These are phyloP conservation scores for Ambrosia trifida DNA, from an alignment of 129 eudicot genomes.

Conservation along the genomic window DNA sequence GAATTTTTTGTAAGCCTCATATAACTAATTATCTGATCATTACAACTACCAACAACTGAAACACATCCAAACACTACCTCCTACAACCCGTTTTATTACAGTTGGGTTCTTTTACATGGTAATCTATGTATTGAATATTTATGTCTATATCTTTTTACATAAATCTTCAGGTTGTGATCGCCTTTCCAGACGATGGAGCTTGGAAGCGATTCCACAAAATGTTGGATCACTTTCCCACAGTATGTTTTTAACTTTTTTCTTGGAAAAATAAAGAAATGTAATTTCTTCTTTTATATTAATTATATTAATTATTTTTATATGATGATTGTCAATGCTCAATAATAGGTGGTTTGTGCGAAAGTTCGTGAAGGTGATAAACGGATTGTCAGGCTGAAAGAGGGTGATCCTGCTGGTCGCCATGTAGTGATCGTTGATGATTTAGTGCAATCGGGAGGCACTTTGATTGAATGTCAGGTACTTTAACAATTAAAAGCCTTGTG, in stretches of 20 bases:
- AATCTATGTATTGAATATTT: neutral
- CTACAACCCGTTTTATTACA: neutral
- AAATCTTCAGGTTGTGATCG: slow-evolving; percentile 64
- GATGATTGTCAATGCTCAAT: neutral
- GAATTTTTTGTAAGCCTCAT: neutral
- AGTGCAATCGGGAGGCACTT: slow-evolving; percentile 92
- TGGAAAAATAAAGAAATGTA: neutral
- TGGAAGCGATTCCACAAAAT: slow-evolving; percentile 96
- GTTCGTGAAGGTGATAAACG: slow-evolving; percentile 93
- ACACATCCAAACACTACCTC: neutral
- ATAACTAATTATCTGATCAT: neutral
- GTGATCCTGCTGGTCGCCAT: slow-evolving; percentile 77
- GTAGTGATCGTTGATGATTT: slow-evolving; percentile 93
- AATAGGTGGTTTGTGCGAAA: slow-evolving; percentile 80
- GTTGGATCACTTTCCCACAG: slow-evolving; percentile 69
- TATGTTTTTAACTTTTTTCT: slow-evolving; percentile 22
- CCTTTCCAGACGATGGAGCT: slow-evolving; percentile 98
- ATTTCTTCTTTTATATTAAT: neutral
- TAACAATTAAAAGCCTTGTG: neutral
- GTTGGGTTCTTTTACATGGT: neutral
- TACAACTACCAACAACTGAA: neutral
- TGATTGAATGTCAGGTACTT: slow-evolving; percentile 89
- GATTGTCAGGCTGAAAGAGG: slow-evolving; percentile 88
- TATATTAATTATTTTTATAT: no score
- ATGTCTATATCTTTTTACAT: neutral